Evolutionary conservation across 1,139 yeast genomes (phyloP), one percentile per base, ranked within the genome.

Genomic region (Insectozyma bohioensis): DNA sequence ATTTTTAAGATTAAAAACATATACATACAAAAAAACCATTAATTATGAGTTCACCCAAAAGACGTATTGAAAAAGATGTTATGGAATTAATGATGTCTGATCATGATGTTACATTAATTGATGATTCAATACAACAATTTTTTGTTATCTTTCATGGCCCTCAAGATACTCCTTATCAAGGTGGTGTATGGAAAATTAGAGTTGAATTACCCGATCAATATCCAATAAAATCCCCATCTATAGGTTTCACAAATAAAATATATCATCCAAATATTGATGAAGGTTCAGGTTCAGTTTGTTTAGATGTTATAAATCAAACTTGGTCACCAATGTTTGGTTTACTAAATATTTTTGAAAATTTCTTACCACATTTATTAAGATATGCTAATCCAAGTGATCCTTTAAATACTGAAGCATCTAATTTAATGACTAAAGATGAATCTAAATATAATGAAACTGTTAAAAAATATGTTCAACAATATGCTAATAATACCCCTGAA

Each of bases 251-350:
- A 37, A 92, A 90, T 58, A 85, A 83, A 56, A 90, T 92, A 20
- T 90, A 79, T 58, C 98, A 92, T 54, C 98, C 98, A 5, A 92
- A 92, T 54, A 85, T 86, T 40, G 95, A 86, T 51, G 92, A 86
- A 53, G 73, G 79, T 18, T 83, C 95, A 4, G 98, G 98, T 0
- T 81, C 95, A 0, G 97, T 92, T 10, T 92, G 98, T 60, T 76
- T 92, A 39, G 98, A 92, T 54, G 98, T 92, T 21, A 90, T 92
- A 46, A 92, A 92, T 58, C 97, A 92, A 54, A 88, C 97, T 1
- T 92, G 98, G 98, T 85, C 95, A 27, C 98, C 98, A 2, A 85
- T 92, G 90, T 92, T 88, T 67, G 97, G 92, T 33, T 72, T 90
- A 48, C 69, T 83, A 47, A 92, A 92, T 56, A 86, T 92, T 24